Evolutionary conservation across 2,329 filamentous ascomycete genomes (phyloP).

Genomic region (Arthrocladium fulminans): DNA sequence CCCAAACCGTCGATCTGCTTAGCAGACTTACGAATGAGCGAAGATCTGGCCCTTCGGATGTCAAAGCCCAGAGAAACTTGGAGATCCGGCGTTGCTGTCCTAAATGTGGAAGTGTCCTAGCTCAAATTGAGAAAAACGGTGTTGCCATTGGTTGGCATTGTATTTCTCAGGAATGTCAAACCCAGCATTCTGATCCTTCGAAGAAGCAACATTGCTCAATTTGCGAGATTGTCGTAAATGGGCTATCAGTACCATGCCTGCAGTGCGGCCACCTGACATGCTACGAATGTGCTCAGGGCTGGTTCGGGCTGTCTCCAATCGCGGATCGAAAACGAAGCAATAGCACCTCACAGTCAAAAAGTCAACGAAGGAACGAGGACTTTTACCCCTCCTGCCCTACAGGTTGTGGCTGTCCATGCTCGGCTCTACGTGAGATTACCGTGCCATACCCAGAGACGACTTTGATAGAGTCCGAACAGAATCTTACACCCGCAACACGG

Average conservation of each 20-base stretch:
- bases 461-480: neutral
- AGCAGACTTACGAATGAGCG: neutral
- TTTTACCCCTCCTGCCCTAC: constrained; percentile 30
- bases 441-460: neutral
- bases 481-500: neutral
- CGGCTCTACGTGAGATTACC: constrained; percentile 23
- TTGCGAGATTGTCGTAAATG: constrained; percentile 35
- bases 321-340: constrained; percentile 17
- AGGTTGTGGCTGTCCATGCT: constrained; percentile 41
- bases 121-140: constrained; percentile 21
- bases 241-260: constrained; percentile 40
- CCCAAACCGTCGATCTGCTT: constrained; percentile 14
- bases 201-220: constrained; percentile 33
- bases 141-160: constrained; percentile 22
- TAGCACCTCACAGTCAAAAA: constrained; percentile 11
- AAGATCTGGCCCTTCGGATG: neutral
- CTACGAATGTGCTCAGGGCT: constrained; percentile 35
- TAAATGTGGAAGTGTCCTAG: constrained; percentile 28
- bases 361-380: neutral
- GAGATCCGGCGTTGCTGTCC: constrained; percentile 37
- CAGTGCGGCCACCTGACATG: constrained; percentile 41
- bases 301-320: constrained; percentile 29
- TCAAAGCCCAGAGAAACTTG: constrained; percentile 25
- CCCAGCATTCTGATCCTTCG: constrained; percentile 28
- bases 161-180: constrained; percentile 26